Base-by-base conservation (phyloP, 495 filamentous ascomycete species). In the Podospora appendiculata region DNA sequence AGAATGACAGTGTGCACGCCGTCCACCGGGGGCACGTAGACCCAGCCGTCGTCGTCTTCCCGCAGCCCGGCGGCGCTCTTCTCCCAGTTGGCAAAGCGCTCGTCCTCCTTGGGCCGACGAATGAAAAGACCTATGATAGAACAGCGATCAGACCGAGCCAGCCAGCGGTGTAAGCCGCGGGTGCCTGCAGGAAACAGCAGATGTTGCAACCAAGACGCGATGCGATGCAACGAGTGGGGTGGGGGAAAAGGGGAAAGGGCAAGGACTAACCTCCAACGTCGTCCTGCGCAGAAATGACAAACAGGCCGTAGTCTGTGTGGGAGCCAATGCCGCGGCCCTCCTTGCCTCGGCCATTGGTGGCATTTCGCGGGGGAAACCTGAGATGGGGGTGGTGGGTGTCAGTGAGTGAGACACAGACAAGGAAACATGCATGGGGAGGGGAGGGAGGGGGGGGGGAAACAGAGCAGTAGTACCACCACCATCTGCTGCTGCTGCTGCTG, bases 221-320 rank as follows among this genome's bases (percentile, higher is more conserved):
- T 48, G n/a, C 3, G 2, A 34, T 12, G 46, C 12, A 3, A 8
- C n/a, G n/a, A n/a, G n/a, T n/a, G n/a, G n/a, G n/a, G n/a, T n/a
- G n/a, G n/a, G n/a, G n/a, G n/a, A n/a, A n/a, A n/a, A n/a, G n/a
- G n/a, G n/a, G n/a, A n/a, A n/a, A 38, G 36, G 36, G 36, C 36
- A 25, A 25, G 25, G 25, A 11, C 62, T 50, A 47, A 66, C 66
- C 72, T 45, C 72, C 72, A 45, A 73, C 67, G 4, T 72, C 63
- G 47, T 75, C 72, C 36, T 75, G 72, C 0, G 65, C 63, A 16
- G 70, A 62, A 40, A 75, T 73, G 39, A 75, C 70, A 2, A 75
- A 64, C 13, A 75, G 52, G 8, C 72, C 72, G 25, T 74, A 75
- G 41, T 75, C 72, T 10, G 72, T 75, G 55, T 75, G 72, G 6